Evolutionary conservation across 441 rosid species (phyloP), one percentile per base, ranked within the genome.

Genomic region (Populus hybrid): DNA sequence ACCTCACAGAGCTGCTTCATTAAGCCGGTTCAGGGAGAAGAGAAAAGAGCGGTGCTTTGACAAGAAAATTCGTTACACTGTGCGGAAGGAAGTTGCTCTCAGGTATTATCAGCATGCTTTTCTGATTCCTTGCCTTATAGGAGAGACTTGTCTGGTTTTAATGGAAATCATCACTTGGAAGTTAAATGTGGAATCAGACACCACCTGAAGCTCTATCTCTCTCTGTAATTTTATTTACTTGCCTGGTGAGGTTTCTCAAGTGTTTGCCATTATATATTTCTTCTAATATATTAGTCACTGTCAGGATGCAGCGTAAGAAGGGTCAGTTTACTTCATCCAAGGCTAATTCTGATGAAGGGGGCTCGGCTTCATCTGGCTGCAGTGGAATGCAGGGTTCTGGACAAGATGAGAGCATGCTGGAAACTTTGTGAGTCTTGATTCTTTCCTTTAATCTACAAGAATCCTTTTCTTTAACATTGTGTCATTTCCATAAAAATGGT

Each of bases 81-180:
- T 93, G 69, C 94, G 99, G 65, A 97, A 93, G 82, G 98, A 95
- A 85, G 99, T 95, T 71, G 99, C 98, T 2, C 92, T 88, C 75
- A 93, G 95, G 99, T 95, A 65, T 77, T 78, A 56, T 64, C 53
- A 33, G 36, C 23, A 68, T 69, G 64, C 56, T 26, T 67, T 36
- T 26, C 16, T 21, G 42, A 33, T 74, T 68, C 1, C 23, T 7
- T 67, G 33, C 31, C 53, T 65, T 74, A 29, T 45, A 36, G n/a
- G n/a, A 16, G 36, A 28, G 75, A 21, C 31, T 56, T n/a, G 40
- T 56, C 14, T 72, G 16, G 16, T 72, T 38, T 72, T 18, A 28
- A 64, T 64, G 29, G 20, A 16, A 16, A 29, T 68, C 45, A 31
- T 20, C 9, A 53, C 7, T 53, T 4, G 61, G n/a, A 53, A 53